Base-by-base conservation (phyloP, 495 filamentous ascomycete genomes). In the Trichocladium uniseriatum region DNA sequence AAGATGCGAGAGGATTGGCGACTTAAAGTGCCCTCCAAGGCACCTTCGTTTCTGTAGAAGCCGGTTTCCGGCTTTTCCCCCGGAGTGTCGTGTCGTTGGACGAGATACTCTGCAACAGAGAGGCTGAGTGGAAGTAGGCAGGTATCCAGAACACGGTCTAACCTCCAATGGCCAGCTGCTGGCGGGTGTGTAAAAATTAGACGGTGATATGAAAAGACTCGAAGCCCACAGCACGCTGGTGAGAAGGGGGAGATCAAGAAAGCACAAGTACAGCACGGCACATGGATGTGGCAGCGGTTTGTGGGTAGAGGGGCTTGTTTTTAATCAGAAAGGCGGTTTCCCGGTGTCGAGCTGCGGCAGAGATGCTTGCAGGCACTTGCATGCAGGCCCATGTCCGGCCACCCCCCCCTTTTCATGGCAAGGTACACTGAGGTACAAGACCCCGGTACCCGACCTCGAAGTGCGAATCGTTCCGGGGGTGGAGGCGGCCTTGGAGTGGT, bases 101-200 rank as follows among this genome's bases (percentile, higher is more conserved):
- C 5, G 24, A 37, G 24, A 48, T 43, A 38, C 44, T 6, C 9
- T 27, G 32, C 19, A 43, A 28, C 22, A 32, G 43, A 38, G 31
- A 38, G 50, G 45, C 31, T 36, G 45, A 54, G 52, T 48, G 55
- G 41, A 49, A n/a, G n/a, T n/a, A n/a, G n/a, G 37, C 7, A 16
- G 36, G 53, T 60, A 62, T 59, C 57, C 58, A 61, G 59, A 56
- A 65, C 61, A 56, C 53, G 52, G 60, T 53, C 52, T 66, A 55
- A 54, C 48, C 65, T 59, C 62, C 58, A 62, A 61, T 60, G 52
- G 55, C 50, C 62, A 62, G 36, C 45, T 45, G 59, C 52, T 63
- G 61, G 69, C 59, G 69, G 64, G 64, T 57, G 60, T 67, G 69
- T 69, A 56, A 70, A 70, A 71, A 74, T 27, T 69, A 48, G 62